Percentiles rank a stretch among this genome's conserved stretches.
These are phyloP conservation scores for Neofusicoccum sp. DNA, from an alignment of 2,329 filamentous ascomycete species.

Conservation along the genomic window DNA sequence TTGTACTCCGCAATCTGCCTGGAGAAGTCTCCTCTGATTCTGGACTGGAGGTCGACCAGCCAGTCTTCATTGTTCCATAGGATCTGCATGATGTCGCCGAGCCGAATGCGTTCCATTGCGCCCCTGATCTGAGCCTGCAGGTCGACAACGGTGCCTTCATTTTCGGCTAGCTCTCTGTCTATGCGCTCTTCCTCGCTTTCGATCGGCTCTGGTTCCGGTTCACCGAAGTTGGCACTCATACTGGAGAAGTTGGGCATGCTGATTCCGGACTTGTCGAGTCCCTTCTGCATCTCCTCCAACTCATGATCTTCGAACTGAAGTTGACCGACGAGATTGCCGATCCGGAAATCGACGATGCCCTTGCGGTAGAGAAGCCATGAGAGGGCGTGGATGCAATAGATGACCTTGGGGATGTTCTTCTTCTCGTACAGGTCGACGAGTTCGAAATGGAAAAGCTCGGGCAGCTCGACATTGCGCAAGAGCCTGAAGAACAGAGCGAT, in stretches of 20 bases:
- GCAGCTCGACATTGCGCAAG: slow-evolving; percentile 85
- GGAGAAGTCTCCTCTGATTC: slow-evolving; percentile 84
- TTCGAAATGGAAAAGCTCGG: slow-evolving; percentile 95
- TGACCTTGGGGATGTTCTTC: slow-evolving; percentile 99
- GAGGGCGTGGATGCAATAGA: slow-evolving; percentile 95
- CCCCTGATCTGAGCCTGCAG: slow-evolving; percentile 87
- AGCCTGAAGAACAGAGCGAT: slow-evolving; percentile 96
- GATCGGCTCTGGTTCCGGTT: slow-evolving; percentile 72
- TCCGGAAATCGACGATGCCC: slow-evolving; percentile 91
- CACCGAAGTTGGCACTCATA: slow-evolving; percentile 91
- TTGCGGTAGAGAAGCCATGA: slow-evolving; percentile 97
- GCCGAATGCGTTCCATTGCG: slow-evolving; percentile 72
- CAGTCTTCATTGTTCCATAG: slow-evolving; percentile 84
- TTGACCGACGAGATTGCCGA: slow-evolving; percentile 94
- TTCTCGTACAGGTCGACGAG: slow-evolving; percentile 98
- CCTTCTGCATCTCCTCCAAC: slow-evolving; percentile 94
- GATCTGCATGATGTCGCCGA: slow-evolving; percentile 82
- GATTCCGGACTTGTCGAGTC: slow-evolving; percentile 90
- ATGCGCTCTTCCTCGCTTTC: slow-evolving; percentile 92
- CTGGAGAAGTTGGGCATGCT: slow-evolving; percentile 98
- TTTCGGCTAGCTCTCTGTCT: slow-evolving; percentile 77
- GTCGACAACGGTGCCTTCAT: slow-evolving; percentile 71
- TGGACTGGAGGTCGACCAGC: slow-evolving; percentile 80
- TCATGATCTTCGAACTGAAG: slow-evolving; percentile 98
- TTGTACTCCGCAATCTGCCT: slow-evolving; percentile 82